Conservation (phyloP, 1,139 yeast genomes). For the Geotrichum aggregatum region DNA sequence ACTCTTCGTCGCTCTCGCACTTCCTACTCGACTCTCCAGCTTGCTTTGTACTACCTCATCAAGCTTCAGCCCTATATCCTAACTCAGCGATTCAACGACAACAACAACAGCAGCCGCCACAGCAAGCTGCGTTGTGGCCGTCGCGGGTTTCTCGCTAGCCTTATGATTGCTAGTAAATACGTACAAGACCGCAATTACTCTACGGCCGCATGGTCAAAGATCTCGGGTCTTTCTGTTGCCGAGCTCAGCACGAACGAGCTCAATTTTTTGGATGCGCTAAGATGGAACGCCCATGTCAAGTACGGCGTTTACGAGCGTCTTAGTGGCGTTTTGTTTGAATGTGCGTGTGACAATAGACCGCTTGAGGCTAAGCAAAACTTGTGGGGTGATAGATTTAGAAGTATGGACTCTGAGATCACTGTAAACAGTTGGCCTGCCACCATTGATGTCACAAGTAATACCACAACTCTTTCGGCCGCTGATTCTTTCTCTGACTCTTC, state of each 20-base stretch:
- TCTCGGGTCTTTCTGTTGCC: conserved; percentile 56
- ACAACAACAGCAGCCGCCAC: neutral
- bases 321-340: conserved; percentile 39
- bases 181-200: conserved; percentile 69
- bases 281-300: conserved; percentile 55
- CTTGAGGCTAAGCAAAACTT: neutral
- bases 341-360: conserved; percentile 23
- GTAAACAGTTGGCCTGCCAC: neutral
- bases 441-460: neutral
- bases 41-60: conserved; percentile 60
- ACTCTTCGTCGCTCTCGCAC: conserved; percentile 66
- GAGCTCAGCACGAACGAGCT: conserved; percentile 54
- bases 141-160: conserved; percentile 59
- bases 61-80: conserved; percentile 41
- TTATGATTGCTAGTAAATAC: conserved; percentile 68
- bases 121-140: conserved; percentile 49
- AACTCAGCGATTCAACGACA: neutral
- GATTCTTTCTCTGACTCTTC: neutral
- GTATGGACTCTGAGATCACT: neutral
- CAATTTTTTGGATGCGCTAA: conserved; percentile 49
- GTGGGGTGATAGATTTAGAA: conserved; percentile 2
- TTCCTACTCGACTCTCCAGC: conserved; percentile 60
- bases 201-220: conserved; percentile 69
- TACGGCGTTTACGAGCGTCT: conserved; percentile 51
- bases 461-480: too few relatives aligned